Percentiles rank a stretch among this genome's conserved stretches.
Evolutionary conservation across 352 stramenopile species (phyloP).

Genomic region (Pythium grandisporangium): DNA sequence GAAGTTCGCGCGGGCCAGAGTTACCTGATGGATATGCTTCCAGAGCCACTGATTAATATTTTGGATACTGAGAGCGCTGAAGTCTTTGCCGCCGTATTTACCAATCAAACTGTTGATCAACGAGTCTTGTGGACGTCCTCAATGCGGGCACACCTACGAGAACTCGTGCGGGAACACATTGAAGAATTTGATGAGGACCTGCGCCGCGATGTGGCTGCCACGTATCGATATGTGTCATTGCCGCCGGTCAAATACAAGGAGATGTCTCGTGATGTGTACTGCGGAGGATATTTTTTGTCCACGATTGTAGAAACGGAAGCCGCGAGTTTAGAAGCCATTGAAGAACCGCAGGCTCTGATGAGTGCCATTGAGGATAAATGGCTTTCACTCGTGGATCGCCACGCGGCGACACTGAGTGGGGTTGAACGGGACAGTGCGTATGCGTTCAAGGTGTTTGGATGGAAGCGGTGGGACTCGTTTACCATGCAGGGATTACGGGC

Average conservation of each 20-base stretch:
- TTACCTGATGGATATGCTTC: slow-evolving; percentile 59
- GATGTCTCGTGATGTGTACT: slow-evolving; percentile 69
- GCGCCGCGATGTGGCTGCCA: slow-evolving; percentile 32
- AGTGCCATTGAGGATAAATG: slow-evolving; percentile 74
- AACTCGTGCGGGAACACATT: slow-evolving; percentile 68
- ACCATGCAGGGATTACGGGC: slow-evolving; percentile 38
- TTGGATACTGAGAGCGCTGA: slow-evolving; percentile 57
- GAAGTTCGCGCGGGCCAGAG: slow-evolving; percentile 45
- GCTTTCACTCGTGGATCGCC: slow-evolving; percentile 36
- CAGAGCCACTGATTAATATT: slow-evolving; percentile 57
- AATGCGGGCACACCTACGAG: slow-evolving; percentile 65
- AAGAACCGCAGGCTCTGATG: slow-evolving; percentile 71
- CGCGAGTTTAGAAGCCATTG: slow-evolving; percentile 45
- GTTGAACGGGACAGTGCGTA: slow-evolving; percentile 31
- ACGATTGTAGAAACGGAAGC: slow-evolving; percentile 47
- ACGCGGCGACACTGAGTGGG: slow-evolving; percentile 23
- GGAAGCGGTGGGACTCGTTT: slow-evolving; percentile 32
- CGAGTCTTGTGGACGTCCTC: slow-evolving; percentile 55
- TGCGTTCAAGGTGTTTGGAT: slow-evolving; percentile 64
- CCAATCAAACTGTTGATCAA: slow-evolving; percentile 40
- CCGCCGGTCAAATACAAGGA: slow-evolving; percentile 61
- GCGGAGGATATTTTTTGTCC: slow-evolving; percentile 64
- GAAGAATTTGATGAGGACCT: slow-evolving; percentile 56
- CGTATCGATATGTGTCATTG: slow-evolving; percentile 55
- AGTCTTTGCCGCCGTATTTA: slow-evolving; percentile 59